Evolutionary conservation across 2,329 filamentous ascomycete genomes (phyloP), one percentile per base, ranked within the genome.

Genomic region (Arthrinium puccinioides): DNA sequence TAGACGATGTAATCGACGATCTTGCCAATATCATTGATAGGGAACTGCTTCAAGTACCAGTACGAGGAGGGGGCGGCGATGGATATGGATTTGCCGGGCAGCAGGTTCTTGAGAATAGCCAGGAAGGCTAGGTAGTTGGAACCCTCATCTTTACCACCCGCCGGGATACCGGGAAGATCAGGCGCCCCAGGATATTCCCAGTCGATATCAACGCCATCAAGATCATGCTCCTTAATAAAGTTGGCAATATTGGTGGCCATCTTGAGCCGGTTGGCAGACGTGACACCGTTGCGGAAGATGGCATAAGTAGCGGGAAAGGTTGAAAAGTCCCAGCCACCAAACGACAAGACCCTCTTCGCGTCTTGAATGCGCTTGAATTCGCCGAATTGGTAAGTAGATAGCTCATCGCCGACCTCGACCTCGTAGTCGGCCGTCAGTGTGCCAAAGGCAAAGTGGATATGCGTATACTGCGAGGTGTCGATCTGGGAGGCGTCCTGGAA

Each of bases 271-370:
- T 69, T 67, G 1, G 39, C 55, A 1, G 47, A 29, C 23, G 14
- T 51, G 4, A 64, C 53, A 13, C 40, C 60, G 6, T 61, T 39
- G 2, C 64, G 52, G 37, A 69, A 60, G 26, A 67, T 60, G 14
- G 38, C 24, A 38, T 57, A 66, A 0, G 61, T 64, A 5, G 36
- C 48, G 0, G 56, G 50, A 2, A 53, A 48, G 0, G 65, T 68
- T 1, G 57, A 64, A 40, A 63, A 61, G 15, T 48, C 51, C 67
- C 67, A 69, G 19, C 67, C 67, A 15, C 66, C 65, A 44, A 70
- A 60, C 1, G 62, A 60, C 8, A 70, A 20, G 25, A 71, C 61
- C n/a, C 45, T 48, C 41, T 67, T 63, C 28, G 55, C n/a, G 9
- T 47, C 47, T 1, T 20, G 41, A 10, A 60, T 26, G 1, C 42